Evolutionary conservation across 2,329 filamentous ascomycete genomes (phyloP), one percentile per base, ranked within the genome.

Genomic region (Monosporascus sp.): DNA sequence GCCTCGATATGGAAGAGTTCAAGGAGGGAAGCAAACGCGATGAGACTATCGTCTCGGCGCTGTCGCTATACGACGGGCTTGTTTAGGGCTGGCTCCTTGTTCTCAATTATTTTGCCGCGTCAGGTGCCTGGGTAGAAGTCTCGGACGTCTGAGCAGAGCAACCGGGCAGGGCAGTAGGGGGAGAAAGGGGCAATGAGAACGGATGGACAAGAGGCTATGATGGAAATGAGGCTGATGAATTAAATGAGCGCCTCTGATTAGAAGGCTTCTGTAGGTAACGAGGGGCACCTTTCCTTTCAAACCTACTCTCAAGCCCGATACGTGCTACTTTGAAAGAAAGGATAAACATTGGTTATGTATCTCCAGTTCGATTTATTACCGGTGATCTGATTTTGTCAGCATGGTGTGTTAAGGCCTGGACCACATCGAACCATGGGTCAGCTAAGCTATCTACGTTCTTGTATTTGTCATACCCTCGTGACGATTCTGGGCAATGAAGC

Each of bases 21-120:
- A 97, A 97, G 76, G 94, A 99, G 75, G 94, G 94, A 62, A 96
- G 91, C 77, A 97, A 97, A 79, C 89, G 92, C 55, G 94, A 99
- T 73, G 93, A 97, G 77, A 99, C 94, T 9, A 99, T 99, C 68
- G 94, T 99, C 54, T 97, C 93, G 51, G 94, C 94, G 36, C 78
- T 99, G 67, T 97, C 92, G 53, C 80, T 99, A 60, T 99, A 99
- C 67, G 94, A 99, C 68, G 94, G 94, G 24, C 76, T 99, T 66
- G 94, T 99, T 69, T 97, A 66, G 65, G 31, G 22, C 38, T 48
- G 24, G 31, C 51, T 50, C 27, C 41, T 44, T 46, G 20, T 24
- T 47, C 7, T 24, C 11, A 31, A 41, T 24, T 41, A 20, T 42
- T 18, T 24, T 42, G 20, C 17, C 11, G 22, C 24, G 14, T 42